phyloP scores from a whole-genome alignment of 371 early-diverging fungal genomes.

The Syncephalastrum contaminatum region DNA sequence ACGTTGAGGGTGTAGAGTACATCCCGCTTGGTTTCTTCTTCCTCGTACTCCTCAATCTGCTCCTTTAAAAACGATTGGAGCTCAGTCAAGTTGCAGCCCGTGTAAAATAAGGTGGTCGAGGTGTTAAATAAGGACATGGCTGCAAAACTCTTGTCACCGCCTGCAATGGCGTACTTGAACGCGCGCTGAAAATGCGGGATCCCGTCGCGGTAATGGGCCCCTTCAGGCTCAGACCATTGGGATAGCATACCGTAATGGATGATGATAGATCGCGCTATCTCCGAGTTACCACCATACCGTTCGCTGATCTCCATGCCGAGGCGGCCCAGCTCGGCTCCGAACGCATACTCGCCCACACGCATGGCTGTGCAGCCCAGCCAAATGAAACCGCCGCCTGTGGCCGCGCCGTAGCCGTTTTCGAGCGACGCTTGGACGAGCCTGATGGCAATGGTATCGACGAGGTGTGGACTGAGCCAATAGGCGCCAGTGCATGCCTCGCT shows the following conservation, averaged over 20 bases:
- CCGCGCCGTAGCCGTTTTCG: slow-evolving; percentile 27
- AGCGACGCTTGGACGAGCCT: slow-evolving; percentile 41
- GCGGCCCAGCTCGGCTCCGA: slow-evolving; percentile 37
- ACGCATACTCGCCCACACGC: slow-evolving; percentile 26
- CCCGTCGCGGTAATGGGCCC: slow-evolving; percentile 28
- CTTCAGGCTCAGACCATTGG: slow-evolving; percentile 26
- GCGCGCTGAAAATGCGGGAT: slow-evolving; percentile 38
- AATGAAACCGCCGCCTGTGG: slow-evolving; percentile 40
- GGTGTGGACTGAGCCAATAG: slow-evolving; percentile 35
- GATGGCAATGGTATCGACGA: slow-evolving; percentile 35
- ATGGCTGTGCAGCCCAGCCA: slow-evolving; percentile 40
- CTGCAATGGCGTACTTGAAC: slow-evolving; percentile 40
- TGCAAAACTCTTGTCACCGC: slow-evolving; percentile 38
- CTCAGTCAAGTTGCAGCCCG: slow-evolving; percentile 35
- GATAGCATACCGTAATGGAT: slow-evolving; percentile 34
- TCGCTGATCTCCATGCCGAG: slow-evolving; percentile 35
- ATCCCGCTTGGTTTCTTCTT: slow-evolving; percentile 27
- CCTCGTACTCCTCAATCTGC: slow-evolving; percentile 33
- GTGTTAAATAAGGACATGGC: slow-evolving; percentile 40
- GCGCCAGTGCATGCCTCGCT: slow-evolving; percentile 44
- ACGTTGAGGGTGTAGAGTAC: slow-evolving; percentile 24
- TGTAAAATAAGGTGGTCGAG: slow-evolving; percentile 30
- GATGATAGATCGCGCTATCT: slow-evolving; percentile 40
- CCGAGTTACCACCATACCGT: slow-evolving; percentile 38
- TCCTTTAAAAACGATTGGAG: slow-evolving; percentile 31